A percentile compares a stretch with the other conserved stretches of the same genome.
phyloP scores from a whole-genome alignment of 164 flowering plant genomes.

The Annona cherimola region DNA sequence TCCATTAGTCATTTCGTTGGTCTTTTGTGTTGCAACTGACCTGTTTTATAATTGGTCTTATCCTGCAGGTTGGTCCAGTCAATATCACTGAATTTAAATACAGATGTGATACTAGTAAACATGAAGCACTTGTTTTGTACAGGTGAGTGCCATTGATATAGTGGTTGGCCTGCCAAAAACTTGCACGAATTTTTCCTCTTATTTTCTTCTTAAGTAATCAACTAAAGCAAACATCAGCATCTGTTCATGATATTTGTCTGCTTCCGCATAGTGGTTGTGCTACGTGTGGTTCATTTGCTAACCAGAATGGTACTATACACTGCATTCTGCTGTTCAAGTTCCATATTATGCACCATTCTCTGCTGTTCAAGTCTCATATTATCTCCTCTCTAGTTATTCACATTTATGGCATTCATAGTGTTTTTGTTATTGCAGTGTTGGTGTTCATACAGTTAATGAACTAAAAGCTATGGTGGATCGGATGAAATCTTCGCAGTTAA shows the following conservation, averaged over 20 bases:
- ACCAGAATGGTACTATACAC: neutral
- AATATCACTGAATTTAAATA: slow-evolving; percentile 94
- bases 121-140: slow-evolving; percentile 73
- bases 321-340: neutral
- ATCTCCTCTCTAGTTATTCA: neutral
- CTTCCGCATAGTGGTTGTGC: neutral
- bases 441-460: slow-evolving; percentile 65
- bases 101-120: slow-evolving; percentile 47
- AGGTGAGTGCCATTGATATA: slow-evolving; percentile 44
- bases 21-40: neutral
- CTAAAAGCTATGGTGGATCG: slow-evolving; percentile 66
- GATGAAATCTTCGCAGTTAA: slow-evolving; percentile 62
- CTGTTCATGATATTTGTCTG: neutral
- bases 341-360: neutral
- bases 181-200: neutral
- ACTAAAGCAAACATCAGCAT: neutral
- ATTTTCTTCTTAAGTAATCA: no score
- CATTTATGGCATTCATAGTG: neutral
- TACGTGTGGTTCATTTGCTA: neutral
- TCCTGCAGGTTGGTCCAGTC: slow-evolving; percentile 74
- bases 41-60: neutral
- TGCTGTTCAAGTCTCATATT: neutral
- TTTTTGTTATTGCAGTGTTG: slow-evolving; percentile 61
- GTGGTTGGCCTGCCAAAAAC: neutral
- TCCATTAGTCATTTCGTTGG: neutral